phyloP scores from a whole-genome alignment of 352 stramenopile species.

The Pythium guiyangense region DNA sequence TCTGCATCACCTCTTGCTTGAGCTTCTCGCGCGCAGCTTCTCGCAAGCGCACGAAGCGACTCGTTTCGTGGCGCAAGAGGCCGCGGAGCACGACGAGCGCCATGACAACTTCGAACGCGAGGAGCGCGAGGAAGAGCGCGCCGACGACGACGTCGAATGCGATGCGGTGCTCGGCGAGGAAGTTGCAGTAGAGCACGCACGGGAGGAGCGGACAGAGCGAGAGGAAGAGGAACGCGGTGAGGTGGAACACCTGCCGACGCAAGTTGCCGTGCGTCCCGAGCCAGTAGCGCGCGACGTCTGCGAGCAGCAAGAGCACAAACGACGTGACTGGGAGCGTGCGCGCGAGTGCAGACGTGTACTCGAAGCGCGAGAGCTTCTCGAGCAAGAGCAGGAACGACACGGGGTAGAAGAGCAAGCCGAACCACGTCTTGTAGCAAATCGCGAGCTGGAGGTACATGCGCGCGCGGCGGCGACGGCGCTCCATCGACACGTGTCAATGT shows the following conservation, averaged over 20 bases:
- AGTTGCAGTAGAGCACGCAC: slow-evolving; percentile 46
- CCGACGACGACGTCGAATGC: slow-evolving; percentile 43
- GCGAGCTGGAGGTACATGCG: slow-evolving; percentile 50
- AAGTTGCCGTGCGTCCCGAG: slow-evolving; percentile 56
- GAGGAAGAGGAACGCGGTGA: slow-evolving; percentile 67
- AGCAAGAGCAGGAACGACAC: slow-evolving; percentile 49
- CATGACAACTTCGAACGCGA: slow-evolving; percentile 31
- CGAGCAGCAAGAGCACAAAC: slow-evolving; percentile 36
- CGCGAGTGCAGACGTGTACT: slow-evolving; percentile 38
- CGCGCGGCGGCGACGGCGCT: slow-evolving; percentile 30
- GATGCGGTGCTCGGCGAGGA: slow-evolving; percentile 46
- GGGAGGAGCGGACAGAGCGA: slow-evolving; percentile 54
- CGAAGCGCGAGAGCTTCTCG: slow-evolving; percentile 42
- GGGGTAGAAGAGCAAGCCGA: slow-evolving; percentile 55
- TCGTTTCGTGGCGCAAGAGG: slow-evolving; percentile 51
- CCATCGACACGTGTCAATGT: slow-evolving; percentile 5
- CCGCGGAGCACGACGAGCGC: slow-evolving; percentile 42
- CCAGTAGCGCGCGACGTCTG: slow-evolving; percentile 51
- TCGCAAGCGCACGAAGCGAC: slow-evolving; percentile 48
- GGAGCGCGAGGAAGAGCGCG: slow-evolving; percentile 25
- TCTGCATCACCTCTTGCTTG: slow-evolving; percentile 5
- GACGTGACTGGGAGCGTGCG: slow-evolving; percentile 34
- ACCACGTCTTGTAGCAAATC: slow-evolving; percentile 54
- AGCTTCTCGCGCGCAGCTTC: slow-evolving; percentile 22
- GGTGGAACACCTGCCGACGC: slow-evolving; percentile 49